Conservation (phyloP, 257 asterid species). For the Eucommia ulmoides region DNA sequence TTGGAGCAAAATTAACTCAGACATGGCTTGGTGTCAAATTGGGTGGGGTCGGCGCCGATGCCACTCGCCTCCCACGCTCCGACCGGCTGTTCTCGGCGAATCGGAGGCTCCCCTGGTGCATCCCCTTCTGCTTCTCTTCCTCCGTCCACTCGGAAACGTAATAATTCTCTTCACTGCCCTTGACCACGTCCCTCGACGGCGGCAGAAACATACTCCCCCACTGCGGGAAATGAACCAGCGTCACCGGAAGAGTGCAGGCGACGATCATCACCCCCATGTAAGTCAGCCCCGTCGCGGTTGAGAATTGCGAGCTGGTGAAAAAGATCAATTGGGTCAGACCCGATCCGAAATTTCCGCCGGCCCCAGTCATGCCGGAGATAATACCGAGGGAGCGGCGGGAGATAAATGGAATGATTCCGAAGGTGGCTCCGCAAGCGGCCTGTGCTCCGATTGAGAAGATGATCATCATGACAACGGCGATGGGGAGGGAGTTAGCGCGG, state of each 20-base stretch:
- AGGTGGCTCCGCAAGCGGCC: conserved; percentile 41
- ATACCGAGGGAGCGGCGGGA: conserved; percentile 35
- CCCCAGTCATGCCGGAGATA: conserved; percentile 33
- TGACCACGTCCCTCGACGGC: conserved; percentile 11
- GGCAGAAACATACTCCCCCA: conserved; percentile 44
- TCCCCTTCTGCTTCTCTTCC: background rate
- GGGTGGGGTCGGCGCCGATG: background rate
- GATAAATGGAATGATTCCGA: conserved; percentile 32
- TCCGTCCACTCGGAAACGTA: background rate
- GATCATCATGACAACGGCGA: conserved; percentile 42
- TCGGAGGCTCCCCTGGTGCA: background rate
- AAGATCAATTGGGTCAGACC: conserved; percentile 33
- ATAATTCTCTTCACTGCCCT: conserved; percentile 11
- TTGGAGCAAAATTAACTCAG: background rate
- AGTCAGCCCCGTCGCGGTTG: conserved; percentile 25
- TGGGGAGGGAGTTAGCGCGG: conserved; percentile 20
- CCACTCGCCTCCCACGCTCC: background rate
- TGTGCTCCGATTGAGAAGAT: conserved; percentile 46
- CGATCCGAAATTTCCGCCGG: conserved; percentile 35
- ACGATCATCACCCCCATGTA: conserved; percentile 44
- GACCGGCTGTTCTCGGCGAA: background rate
- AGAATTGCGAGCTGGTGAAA: conserved; percentile 17
- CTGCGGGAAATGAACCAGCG: conserved; percentile 34
- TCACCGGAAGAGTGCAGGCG: conserved; percentile 31
- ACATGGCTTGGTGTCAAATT: background rate